Evolutionary conservation across 768 basidiomycete genomes (phyloP).

Genomic region (Coprinellus aureogranulatus): DNA sequence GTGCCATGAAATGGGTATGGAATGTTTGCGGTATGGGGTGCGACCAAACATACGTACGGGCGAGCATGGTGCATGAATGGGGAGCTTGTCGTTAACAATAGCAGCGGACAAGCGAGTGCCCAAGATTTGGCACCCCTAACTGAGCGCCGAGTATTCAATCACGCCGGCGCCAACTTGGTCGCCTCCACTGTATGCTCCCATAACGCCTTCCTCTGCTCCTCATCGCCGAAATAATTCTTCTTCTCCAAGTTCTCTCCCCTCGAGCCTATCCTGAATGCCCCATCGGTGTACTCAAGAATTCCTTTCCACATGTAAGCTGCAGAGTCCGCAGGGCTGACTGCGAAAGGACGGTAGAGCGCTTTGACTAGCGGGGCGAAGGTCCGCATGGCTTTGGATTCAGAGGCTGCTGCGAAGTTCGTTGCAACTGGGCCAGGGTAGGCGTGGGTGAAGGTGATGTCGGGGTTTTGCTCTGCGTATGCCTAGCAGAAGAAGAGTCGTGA

Average conservation of each 20-base stretch:
- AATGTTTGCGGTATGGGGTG: no score
- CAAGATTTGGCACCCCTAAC: no score
- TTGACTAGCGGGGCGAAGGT: slow-evolving; percentile 17
- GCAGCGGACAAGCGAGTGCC: no score
- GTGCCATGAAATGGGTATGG: no score
- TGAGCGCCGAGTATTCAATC: background rate
- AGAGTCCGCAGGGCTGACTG: slow-evolving; percentile 24
- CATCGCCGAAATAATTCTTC: slow-evolving; percentile 34
- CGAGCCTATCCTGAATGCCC: slow-evolving; percentile 31
- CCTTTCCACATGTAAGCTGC: slow-evolving; percentile 42
- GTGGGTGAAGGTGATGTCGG: slow-evolving; percentile 36
- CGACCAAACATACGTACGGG: no score
- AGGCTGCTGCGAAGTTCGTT: slow-evolving; percentile 29
- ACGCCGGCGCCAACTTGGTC: background rate
- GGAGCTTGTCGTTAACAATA: no score
- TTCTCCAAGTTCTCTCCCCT: slow-evolving; percentile 36
- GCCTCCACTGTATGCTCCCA: slow-evolving; percentile 31
- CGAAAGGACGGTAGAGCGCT: slow-evolving; percentile 26
- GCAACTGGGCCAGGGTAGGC: slow-evolving; percentile 38
- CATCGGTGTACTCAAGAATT: slow-evolving; percentile 23
- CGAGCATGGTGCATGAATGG: no score
- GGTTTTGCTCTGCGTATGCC: slow-evolving; percentile 31
- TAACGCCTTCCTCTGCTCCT: slow-evolving; percentile 31
- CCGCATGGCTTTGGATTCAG: slow-evolving; percentile 25
- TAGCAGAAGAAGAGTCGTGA: slow-evolving; percentile 9